Base-by-base conservation (phyloP, 495 filamentous ascomycete genomes). In the Xylaria palmicola region DNA sequence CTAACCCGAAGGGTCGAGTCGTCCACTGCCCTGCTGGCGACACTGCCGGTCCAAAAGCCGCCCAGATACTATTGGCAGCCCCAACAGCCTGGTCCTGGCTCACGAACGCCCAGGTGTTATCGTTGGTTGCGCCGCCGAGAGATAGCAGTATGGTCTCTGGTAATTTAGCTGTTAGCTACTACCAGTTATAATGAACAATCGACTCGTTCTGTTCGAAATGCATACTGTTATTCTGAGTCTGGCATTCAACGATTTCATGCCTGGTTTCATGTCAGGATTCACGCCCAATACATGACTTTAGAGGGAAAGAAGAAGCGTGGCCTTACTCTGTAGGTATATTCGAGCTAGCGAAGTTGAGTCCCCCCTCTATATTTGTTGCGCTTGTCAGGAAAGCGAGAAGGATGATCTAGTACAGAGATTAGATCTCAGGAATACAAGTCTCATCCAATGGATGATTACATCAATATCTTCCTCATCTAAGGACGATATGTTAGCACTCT, bases 31-130 rank as follows among this genome's bases (percentile, higher is more conserved):
- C 52, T 26, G 29, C 34, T 22, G 57, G 60, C 4, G 66, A 51
- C n/a, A n/a, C n/a, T 12, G 22, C 20, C 7, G 81, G 81, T 7
- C 87, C 87, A 66, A 90, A 90, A 13, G 86, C 78, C 29, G 79
- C 67, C 85, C 85, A 90, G 30, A 91, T 67, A n/a, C 80, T 74
- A 53, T 83, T 71, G 1, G 86, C 87, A 10, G 85, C 79, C 0
- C 66, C 59, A n/a, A 71, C 70, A 8, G 86, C 86, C 10, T 81
- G 74, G 6, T 70, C 57, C 20, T 77, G 73, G 6, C 72, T 79
- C 2, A 74, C 63, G 66, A 90, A 84, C 32, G 70, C 75, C 43
- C 84, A 80, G 32, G 34, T 55, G 20, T n/a, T 12, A 40, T 54
- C 51, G 36, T 64, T 64, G 13, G 71, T 78, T 17, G 78, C 77